These are phyloP conservation scores for Fusarium nanum DNA, from an alignment of 2,329 filamentous ascomycete genomes.

Conservation along the genomic window DNA sequence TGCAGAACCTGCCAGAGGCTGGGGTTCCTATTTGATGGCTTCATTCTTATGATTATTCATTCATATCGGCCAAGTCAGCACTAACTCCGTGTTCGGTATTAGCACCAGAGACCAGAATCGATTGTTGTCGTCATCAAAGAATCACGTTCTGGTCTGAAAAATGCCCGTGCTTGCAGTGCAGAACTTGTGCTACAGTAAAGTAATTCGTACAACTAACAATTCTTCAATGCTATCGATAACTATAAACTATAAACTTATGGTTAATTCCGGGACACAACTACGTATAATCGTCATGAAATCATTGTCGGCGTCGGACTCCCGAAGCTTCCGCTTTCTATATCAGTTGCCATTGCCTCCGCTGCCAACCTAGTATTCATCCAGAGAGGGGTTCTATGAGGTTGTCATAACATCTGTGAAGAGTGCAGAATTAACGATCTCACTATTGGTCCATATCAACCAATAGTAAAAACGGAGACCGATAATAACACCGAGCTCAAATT, in stretches of 20 bases:
- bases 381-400: slow-evolving; percentile 1
- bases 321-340: slow-evolving; percentile 12
- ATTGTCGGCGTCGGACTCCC: neutral
- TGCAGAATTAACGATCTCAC: slow-evolving; percentile 2
- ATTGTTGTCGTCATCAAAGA: slow-evolving; percentile 35
- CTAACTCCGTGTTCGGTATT: slow-evolving; percentile 24
- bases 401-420: slow-evolving; percentile 1
- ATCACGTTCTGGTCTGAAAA: slow-evolving; percentile 6
- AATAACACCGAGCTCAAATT: slow-evolving; percentile 16
- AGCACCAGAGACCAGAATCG: slow-evolving; percentile 4
- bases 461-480: slow-evolving; percentile 26
- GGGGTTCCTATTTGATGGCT: slow-evolving; percentile 10
- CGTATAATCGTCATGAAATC: too few species aligned
- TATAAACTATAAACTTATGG: slow-evolving; percentile 20
- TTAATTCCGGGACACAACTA: too few species aligned
- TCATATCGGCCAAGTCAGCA: slow-evolving; percentile 26
- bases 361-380: neutral
- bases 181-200: neutral
- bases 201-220: neutral
- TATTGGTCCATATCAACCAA: slow-evolving; percentile 8
- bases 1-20: neutral
- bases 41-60: slow-evolving; percentile 24
- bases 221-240: slow-evolving; percentile 13
- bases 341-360: neutral
- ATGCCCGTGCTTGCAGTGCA: neutral